These are phyloP conservation scores for Apiospora pterosperma DNA, from an alignment of 2,329 filamentous ascomycete genomes.

Conservation along the genomic window DNA sequence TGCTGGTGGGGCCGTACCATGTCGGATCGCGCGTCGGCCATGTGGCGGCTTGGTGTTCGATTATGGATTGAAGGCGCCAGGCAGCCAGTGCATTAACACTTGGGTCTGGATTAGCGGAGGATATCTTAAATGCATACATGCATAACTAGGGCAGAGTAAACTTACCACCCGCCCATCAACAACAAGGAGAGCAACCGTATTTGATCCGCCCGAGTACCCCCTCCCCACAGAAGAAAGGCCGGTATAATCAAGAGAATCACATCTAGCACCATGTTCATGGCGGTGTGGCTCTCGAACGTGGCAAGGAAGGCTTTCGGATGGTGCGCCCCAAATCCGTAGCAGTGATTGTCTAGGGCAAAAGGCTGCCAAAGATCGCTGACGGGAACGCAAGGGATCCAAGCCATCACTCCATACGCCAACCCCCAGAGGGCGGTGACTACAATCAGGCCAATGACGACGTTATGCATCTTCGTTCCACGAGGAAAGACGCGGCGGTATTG, in stretches of 20 bases:
- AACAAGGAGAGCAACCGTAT: slow-evolving; percentile 14
- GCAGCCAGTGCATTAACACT: slow-evolving; percentile 21
- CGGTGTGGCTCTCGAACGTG: slow-evolving; percentile 15
- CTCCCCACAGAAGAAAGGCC: slow-evolving; percentile 14
- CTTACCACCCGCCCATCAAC: slow-evolving; percentile 16
- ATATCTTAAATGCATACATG: neutral
- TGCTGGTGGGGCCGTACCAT: slow-evolving; percentile 24
- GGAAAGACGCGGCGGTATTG: slow-evolving; percentile 24
- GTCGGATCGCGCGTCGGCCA: slow-evolving; percentile 28
- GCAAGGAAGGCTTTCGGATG: slow-evolving; percentile 12
- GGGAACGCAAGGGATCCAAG: slow-evolving; percentile 24
- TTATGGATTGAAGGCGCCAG: slow-evolving; percentile 25
- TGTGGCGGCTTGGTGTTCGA: slow-evolving; percentile 24
- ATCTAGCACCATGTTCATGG: slow-evolving; percentile 17
- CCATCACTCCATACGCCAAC: slow-evolving; percentile 18
- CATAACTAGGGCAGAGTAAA: neutral
- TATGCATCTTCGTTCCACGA: slow-evolving; percentile 12
- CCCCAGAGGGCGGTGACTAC: slow-evolving; percentile 24
- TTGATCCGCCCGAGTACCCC: slow-evolving; percentile 9
- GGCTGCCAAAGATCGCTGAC: slow-evolving; percentile 16
- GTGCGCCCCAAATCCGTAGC: slow-evolving; percentile 19
- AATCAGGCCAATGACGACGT: slow-evolving; percentile 17
- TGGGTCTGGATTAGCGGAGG: neutral
- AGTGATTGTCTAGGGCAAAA: neutral
- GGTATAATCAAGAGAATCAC: slow-evolving; percentile 17